Conservation (phyloP, 371 early-diverging fungal genomes). For the Haplosporangium sp. region DNA sequence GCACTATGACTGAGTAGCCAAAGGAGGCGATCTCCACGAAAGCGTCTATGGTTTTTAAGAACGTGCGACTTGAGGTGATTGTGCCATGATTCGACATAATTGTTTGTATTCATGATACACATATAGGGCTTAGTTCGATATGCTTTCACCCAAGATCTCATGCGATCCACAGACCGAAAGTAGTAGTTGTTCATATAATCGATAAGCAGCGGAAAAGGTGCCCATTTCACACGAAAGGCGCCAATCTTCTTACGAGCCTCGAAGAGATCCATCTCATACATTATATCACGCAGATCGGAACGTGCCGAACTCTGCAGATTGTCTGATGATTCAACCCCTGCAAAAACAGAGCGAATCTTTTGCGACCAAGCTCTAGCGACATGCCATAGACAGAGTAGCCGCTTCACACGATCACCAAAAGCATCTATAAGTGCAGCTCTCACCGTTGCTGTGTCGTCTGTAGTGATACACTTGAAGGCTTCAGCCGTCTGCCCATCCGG, state of each 20-base stretch:
- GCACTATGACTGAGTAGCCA: too few species aligned
- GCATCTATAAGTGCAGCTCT: neutral
- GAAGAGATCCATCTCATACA: too few species aligned
- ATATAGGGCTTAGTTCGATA: neutral
- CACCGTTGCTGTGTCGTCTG: neutral
- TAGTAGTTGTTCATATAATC: too few species aligned
- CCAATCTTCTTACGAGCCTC: too few species aligned
- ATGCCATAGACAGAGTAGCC: conserved; percentile 4
- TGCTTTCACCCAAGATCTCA: conserved; percentile 6
- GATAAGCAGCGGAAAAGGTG: too few species aligned
- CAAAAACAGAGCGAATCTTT: neutral
- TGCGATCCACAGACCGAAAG: neutral
- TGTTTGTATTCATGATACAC: neutral
- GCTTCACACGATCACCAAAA: neutral
- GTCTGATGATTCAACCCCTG: neutral
- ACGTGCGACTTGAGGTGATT: neutral
- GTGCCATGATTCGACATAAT: conserved; percentile 3
- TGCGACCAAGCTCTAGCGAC: conserved; percentile 3
- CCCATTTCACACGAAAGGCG: too few species aligned
- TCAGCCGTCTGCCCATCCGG: too few species aligned
- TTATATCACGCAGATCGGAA: too few species aligned
- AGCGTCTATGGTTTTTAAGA: neutral
- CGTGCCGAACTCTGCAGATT: too few species aligned
- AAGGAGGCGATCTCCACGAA: too few species aligned
- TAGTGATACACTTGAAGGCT: neutral